A percentile compares a stretch with the other conserved stretches of the same genome.
phyloP scores from a whole-genome alignment of 2,329 filamentous ascomycete species.

The Claviceps capensis region DNA sequence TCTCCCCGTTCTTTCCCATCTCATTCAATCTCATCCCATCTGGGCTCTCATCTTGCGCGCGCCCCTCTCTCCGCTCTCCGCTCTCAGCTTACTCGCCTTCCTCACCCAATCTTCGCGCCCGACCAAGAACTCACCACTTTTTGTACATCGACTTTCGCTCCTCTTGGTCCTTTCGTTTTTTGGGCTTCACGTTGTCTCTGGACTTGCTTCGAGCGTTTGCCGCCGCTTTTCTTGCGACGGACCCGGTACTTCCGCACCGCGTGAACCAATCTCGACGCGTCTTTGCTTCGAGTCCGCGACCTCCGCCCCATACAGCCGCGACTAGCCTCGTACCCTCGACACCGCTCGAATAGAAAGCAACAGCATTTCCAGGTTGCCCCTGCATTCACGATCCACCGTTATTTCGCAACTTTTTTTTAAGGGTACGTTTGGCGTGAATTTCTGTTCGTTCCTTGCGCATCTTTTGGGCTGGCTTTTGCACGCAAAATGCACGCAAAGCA shows the following conservation, averaged over 20 bases:
- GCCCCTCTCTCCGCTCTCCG: background rate
- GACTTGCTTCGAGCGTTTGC: background rate
- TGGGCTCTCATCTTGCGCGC: conserved; percentile 1
- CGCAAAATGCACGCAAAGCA: background rate
- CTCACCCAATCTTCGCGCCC: background rate
- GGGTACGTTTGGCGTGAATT: conserved; percentile 2
- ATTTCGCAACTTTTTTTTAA: background rate
- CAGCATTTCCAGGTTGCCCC: conserved; percentile 1
- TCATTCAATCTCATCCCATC: conserved; percentile 3
- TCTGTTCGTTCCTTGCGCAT: background rate
- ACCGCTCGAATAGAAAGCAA: background rate
- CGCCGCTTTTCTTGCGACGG: background rate
- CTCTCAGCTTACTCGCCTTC: background rate
- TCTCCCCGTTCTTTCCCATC: conserved; percentile 4
- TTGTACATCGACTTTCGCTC: background rate
- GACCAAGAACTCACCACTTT: background rate
- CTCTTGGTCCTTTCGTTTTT: background rate
- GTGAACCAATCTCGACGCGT: conserved; percentile 2
- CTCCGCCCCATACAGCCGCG: conserved; percentile 1
- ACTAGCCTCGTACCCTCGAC: conserved; percentile 1
- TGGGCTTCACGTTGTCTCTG: background rate
- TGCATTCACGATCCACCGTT: conserved; percentile 4
- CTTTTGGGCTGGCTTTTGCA: background rate
- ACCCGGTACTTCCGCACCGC: background rate
- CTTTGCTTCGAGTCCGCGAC: background rate